Evolutionary conservation across 371 early-diverging fungal species (phyloP).

Genomic region (Saksenaea vasiformis): DNA sequence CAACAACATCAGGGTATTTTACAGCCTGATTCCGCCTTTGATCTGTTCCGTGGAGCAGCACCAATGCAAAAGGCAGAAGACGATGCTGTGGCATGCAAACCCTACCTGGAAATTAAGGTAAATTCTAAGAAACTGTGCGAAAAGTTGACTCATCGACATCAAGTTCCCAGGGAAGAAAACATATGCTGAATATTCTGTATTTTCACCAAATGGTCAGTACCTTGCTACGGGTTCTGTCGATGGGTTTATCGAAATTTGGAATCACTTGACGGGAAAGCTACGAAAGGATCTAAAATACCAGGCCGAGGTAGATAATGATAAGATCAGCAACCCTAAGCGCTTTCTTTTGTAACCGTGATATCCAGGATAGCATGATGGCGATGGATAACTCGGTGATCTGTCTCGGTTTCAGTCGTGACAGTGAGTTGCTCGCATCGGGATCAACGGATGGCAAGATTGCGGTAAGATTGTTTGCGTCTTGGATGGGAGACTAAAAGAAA

Average conservation of each 20-base stretch:
- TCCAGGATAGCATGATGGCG: slow-evolving; percentile 85
- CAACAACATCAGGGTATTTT: slow-evolving; percentile 83
- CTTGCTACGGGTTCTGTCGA: slow-evolving; percentile 90
- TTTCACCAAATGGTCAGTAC: slow-evolving; percentile 85
- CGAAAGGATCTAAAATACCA: slow-evolving; percentile 91
- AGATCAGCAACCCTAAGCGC: background rate
- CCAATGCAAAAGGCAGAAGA: slow-evolving; percentile 62
- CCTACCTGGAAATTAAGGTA: slow-evolving; percentile 79
- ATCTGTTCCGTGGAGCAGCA: slow-evolving; percentile 76
- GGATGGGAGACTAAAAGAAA: background rate
- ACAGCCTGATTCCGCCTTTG: slow-evolving; percentile 67
- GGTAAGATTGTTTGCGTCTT: slow-evolving; percentile 28
- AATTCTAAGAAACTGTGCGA: background rate
- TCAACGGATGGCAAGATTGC: slow-evolving; percentile 87
- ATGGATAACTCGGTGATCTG: slow-evolving; percentile 90
- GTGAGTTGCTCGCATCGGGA: slow-evolving; percentile 84
- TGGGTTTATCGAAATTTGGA: slow-evolving; percentile 96
- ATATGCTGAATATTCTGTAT: slow-evolving; percentile 77
- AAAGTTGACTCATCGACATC: no score
- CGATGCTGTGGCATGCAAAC: slow-evolving; percentile 68
- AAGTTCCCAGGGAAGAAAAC: slow-evolving; percentile 88
- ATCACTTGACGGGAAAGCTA: slow-evolving; percentile 86
- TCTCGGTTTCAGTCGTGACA: slow-evolving; percentile 75
- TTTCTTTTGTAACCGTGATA: background rate
- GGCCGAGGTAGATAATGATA: slow-evolving; percentile 66